Evolutionary conservation across 2,329 filamentous ascomycete species (phyloP).

Genomic region (Hawksworthiomyces lignivorus): DNA sequence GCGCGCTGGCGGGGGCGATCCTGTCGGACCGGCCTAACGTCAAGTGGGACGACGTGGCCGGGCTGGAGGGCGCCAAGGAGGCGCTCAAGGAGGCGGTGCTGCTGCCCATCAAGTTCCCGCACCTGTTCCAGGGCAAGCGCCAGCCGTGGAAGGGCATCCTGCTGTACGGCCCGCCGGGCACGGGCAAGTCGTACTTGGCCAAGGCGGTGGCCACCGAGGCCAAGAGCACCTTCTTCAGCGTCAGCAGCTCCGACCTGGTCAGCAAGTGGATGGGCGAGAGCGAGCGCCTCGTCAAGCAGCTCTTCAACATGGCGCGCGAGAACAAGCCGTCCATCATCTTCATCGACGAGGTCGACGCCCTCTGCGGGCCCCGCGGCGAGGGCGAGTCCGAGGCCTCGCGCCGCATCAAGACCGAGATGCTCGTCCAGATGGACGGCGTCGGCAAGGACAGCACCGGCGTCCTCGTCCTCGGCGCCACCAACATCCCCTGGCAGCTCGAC

Average conservation of each 20-base stretch:
- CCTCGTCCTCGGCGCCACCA: conserved; percentile 89
- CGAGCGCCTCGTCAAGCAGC: conserved; percentile 90
- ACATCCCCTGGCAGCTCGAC: conserved; percentile 98
- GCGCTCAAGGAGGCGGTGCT: conserved; percentile 97
- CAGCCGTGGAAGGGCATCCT: conserved; percentile 98
- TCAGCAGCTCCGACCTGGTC: conserved; percentile 92
- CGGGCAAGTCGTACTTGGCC: conserved; percentile 93
- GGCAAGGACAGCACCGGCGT: conserved; percentile 93
- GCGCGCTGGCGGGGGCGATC: conserved; percentile 84
- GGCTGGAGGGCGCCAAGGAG: conserved; percentile 88
- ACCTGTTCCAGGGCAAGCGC: conserved; percentile 89
- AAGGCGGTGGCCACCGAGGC: conserved; percentile 98
- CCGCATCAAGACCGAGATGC: conserved; percentile 95
- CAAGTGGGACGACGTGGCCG: conserved; percentile 96
- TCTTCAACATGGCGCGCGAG: conserved; percentile 96
- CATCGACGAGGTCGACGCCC: conserved; percentile 59
- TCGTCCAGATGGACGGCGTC: conserved; percentile 99
- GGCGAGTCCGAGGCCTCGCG: conserved; percentile 96
- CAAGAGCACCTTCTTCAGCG: conserved; percentile 98
- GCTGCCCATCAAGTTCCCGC: conserved; percentile 95
- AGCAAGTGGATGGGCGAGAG: conserved; percentile 99
- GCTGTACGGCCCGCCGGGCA: conserved; percentile 91
- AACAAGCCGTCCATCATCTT: conserved; percentile 87
- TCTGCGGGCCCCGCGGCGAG: conserved; percentile 86
- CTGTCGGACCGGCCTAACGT: conserved; percentile 93